Evolutionary conservation across 2,329 filamentous ascomycete species (phyloP).

Genomic region (Exophiala viscosa): DNA sequence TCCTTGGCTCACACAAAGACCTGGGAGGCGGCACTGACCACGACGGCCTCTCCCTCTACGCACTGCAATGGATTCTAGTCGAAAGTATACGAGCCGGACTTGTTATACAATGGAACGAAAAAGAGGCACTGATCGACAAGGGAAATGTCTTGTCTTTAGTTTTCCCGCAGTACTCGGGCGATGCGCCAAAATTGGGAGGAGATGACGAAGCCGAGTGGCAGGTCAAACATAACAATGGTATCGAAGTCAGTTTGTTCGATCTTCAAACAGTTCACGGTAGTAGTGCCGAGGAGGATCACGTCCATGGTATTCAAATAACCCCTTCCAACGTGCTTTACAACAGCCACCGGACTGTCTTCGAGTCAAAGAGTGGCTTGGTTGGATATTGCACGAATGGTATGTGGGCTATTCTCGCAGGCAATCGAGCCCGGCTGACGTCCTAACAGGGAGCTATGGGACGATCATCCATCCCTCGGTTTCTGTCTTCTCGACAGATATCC

Average conservation of each 20-base stretch:
- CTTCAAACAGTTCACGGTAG: constrained; percentile 19
- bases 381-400: constrained; percentile 29
- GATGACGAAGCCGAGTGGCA: constrained; percentile 25
- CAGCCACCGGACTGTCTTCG: constrained; percentile 21
- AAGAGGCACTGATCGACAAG: background rate
- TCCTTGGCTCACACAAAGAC: constrained; percentile 39
- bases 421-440: background rate
- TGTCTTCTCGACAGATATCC: constrained; percentile 32
- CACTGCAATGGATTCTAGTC: constrained; percentile 43
- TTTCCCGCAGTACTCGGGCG: constrained; percentile 25
- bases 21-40: constrained; percentile 36
- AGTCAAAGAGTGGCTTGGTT: constrained; percentile 11
- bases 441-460: constrained; percentile 27
- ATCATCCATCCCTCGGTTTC: constrained; percentile 35
- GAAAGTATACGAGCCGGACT: constrained; percentile 35
- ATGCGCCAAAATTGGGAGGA: constrained; percentile 17
- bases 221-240: constrained; percentile 19
- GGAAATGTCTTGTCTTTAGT: constrained; percentile 14
- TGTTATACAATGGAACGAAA: constrained; percentile 25
- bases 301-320: constrained; percentile 22
- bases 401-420: background rate
- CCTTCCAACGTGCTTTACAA: constrained; percentile 13
- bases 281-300: constrained; percentile 8
- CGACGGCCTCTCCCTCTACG: constrained; percentile 41
- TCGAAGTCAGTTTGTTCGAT: constrained; percentile 24